Evolutionary conservation across 495 filamentous ascomycete species (phyloP), one percentile per base, ranked within the genome.

Genomic region (Aspergillus affinis): DNA sequence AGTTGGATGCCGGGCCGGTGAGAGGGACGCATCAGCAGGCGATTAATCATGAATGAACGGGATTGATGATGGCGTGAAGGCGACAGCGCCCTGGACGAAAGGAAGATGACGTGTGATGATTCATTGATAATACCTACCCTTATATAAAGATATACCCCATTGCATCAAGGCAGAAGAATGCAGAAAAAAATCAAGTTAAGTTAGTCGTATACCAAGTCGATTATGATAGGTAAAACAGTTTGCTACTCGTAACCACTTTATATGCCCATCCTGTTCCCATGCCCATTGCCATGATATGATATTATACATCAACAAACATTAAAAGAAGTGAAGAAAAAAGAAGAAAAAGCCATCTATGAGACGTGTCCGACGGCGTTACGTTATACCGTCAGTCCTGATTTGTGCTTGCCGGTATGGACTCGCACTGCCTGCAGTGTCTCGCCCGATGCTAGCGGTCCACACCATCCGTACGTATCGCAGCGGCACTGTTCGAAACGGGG

Each of bases 391-490:
- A 32, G 13, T 13, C 36, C 36, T 10, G 61, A 52, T 23, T 20
- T 54, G 57, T 54, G 47, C 21, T 51, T 62, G 48, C 49, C 46
- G 27, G 51, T 46, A 26, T 29, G 51, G 30, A 53, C 49, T 54
- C 58, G 62, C 67, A 69, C 68, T 58, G 65, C 68, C 68, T 62
- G 61, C 56, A 75, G 63, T 59, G 67, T 61, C 50, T 72, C 64
- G 45, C 70, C 72, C 9, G 70, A 68, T 32, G 73, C 61, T 45
- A 77, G 61, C 20, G 75, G 75, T 18, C 75, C 75, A 45, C 75
- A 77, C 75, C 75, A 78, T 53, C 75, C 75, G 41, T 75, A 78
- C 15, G 60, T 64, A 59, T 78, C 75, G 45, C 75, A 78, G 9
- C 75, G 75, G 59, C 75, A 78, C 69, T 78, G 75, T 46, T 77